phyloP scores from a whole-genome alignment of 2,329 filamentous ascomycete genomes.

The Cordyceps javanica region DNA sequence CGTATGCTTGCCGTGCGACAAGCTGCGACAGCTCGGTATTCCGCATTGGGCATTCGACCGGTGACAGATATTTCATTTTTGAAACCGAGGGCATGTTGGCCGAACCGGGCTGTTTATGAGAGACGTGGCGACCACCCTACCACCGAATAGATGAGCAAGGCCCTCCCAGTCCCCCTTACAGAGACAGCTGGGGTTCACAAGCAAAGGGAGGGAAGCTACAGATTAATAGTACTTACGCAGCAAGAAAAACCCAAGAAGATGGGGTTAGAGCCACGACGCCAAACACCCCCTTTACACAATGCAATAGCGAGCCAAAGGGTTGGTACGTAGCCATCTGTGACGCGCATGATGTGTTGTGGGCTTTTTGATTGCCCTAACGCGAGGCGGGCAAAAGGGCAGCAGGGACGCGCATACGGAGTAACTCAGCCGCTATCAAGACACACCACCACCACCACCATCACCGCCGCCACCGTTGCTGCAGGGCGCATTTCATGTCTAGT shows the following conservation, averaged over 20 bases:
- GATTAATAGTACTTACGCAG: neutral
- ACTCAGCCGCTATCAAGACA: neutral
- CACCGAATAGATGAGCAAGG: too few relatives aligned
- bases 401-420: neutral
- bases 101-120: too few relatives aligned
- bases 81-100: neutral
- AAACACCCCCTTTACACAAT: neutral
- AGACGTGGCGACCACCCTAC: too few relatives aligned
- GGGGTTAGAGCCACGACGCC: neutral
- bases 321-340: neutral
- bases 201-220: too few relatives aligned
- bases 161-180: too few relatives aligned
- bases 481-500: neutral
- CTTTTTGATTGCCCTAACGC: neutral
- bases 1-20: neutral
- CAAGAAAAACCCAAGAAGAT: neutral
- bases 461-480: conserved; percentile 7
- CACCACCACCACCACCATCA: neutral
- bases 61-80: neutral
- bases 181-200: too few relatives aligned
- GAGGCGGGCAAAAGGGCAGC: neutral
- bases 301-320: neutral
- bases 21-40: neutral
- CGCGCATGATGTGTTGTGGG: neutral
- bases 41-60: neutral